Evolutionary conservation across 148 eudicot species (phyloP), one percentile per base, ranked within the genome.

Genomic region (Gaultheria prostrata): DNA sequence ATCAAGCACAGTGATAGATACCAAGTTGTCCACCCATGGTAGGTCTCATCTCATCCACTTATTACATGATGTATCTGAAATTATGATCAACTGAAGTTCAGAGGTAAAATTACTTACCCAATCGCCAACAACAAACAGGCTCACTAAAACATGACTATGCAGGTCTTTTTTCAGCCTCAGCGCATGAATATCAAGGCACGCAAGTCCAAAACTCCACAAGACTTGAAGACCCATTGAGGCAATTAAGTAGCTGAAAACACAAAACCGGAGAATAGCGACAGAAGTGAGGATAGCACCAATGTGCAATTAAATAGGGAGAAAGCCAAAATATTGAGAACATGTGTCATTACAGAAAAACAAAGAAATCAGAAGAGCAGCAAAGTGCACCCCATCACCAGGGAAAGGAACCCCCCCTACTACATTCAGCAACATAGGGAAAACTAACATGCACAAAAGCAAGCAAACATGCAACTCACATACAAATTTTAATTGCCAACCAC

Each of bases 151-250:
- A 43, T 92, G 93, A 79, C 86, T 94, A 53, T 89, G 94, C 73
- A 95, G 92, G 83, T 92, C 95, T 81, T 88, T 92, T 85, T 93
- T 92, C 77, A 88, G 87, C 87, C 94, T 87, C 90, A 94, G 83
- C 51, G 98, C 98, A 85, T 93, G 91, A 83, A 93, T 85, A 88
- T 94, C 98, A 56, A 94, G 92, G 86, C 95, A 95, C 2, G 94
- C 97, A 83, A 94, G 98, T 71, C 92, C 92, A 83, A 94, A 94
- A 91, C 98, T 94, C 98, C 98, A 95, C 83, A 93, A 80, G 69
- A 93, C 89, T 88, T 94, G 95, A 80, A 95, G 94, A 51, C 98
- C 98, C 98, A 95, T 95, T 67, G 98, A 91, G 72, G 98, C 98
- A 85, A 94, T 90, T 87, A 95, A 87, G 87, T 93, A 95, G 92